These are phyloP conservation scores for Tulasnella sp. DNA, from an alignment of 768 basidiomycete genomes.

Conservation along the genomic window DNA sequence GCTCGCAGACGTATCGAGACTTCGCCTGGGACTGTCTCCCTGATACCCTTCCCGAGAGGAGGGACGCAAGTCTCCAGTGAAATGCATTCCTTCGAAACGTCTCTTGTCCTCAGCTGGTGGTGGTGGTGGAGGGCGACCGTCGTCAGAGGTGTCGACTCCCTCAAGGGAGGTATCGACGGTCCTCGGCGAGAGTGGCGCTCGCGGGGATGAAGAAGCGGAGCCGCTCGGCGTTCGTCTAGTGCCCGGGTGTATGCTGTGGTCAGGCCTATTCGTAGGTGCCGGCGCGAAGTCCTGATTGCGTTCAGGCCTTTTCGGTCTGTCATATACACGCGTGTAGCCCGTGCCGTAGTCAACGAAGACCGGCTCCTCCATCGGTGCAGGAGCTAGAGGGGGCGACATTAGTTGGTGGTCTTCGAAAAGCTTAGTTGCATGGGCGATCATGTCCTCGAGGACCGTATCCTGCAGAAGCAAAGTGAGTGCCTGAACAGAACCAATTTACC, in stretches of 20 bases:
- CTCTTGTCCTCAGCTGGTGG: not conserved
- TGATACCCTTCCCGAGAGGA: not conserved
- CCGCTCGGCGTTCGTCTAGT: conserved; percentile 5
- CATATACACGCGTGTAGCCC: conserved; percentile 66
- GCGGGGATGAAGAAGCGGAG: not conserved
- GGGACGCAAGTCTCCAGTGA: not conserved
- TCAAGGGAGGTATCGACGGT: not conserved
- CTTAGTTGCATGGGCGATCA: conserved; percentile 68
- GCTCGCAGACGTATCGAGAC: not conserved
- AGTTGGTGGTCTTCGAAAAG: conserved; percentile 57
- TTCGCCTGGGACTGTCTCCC: not conserved
- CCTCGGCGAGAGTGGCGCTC: not conserved
- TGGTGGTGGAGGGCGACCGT: not conserved
- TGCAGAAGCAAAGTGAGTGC: conserved; percentile 40
- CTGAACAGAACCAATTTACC: not conserved
- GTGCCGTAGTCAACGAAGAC: conserved; percentile 64
- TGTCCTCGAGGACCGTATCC: conserved; percentile 81
- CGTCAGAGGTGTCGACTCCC: not conserved
- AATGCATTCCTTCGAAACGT: not conserved
- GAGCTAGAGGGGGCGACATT: conserved; percentile 59
- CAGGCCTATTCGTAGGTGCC: conserved; percentile 16
- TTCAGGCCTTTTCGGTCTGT: conserved; percentile 32
- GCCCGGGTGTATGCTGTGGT: not conserved
- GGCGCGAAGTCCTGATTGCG: conserved; percentile 34
- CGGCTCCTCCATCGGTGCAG: conserved; percentile 69